Evolutionary conservation across 73 alveolate species (phyloP), one percentile per base, ranked within the genome.

Genomic region (Paramecium primaurelia): DNA sequence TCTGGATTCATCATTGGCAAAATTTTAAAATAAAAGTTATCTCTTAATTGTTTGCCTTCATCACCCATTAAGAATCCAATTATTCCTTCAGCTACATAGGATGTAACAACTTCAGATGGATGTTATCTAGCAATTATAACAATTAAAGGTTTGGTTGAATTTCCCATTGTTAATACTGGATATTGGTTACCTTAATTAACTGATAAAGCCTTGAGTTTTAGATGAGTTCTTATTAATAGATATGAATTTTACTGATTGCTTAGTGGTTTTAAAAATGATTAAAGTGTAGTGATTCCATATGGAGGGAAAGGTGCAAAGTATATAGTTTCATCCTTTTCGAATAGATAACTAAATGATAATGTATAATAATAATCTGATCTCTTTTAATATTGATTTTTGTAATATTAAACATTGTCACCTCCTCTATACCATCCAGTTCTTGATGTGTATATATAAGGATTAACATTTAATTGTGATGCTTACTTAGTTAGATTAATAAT

Each of bases 1-100:
- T 97, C 99, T 11, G 98, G 99, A 80, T 97, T 97, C 92, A 97
- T 90, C 99, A 97, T 97, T 69, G 99, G 99, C 8, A 97, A 88
- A 14, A 97, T 97, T 93, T 96, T 96, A 77, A 97, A 97, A 25
- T 96, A 75, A 88, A 95, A 96, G 71, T 95, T 94, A 47, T 96
- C 98, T 93, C 99, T 96, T 58, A 97, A 93, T 93, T 96, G 96
- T 34, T 83, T 88, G 30, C 97, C 92, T 68, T 94, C 98, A 71
- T 95, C 97, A 28, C 97, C 92, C 92, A 93, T 86, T 42, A 97
- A 47, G 87, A 95, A 97, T 40, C 93, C 95, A 3, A 96, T 80
- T 18, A 96, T 94, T 14, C 99, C 99, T 92, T 95, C 94, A 95
- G 96, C 92, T 87, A 98, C 97, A 94, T 95, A 96, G 18, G 99